phyloP scores from a whole-genome alignment of 2,329 filamentous ascomycete species.

The Pyrenophora teres region DNA sequence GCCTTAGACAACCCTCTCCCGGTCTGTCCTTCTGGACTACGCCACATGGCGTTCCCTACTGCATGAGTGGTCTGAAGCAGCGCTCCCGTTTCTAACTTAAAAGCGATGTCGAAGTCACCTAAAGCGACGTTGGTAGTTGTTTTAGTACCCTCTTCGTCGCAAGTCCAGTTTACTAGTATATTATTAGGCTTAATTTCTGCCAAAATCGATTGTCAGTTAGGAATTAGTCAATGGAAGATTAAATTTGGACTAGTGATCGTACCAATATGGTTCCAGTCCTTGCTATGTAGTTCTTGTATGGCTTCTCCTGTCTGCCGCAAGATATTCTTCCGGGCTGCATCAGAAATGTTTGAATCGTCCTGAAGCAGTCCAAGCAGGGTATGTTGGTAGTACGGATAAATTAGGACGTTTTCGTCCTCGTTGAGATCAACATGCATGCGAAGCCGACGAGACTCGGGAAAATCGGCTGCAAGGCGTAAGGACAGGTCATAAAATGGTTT shows the following conservation, averaged over 20 bases:
- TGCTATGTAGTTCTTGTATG: constrained; percentile 45
- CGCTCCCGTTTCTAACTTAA: constrained; percentile 36
- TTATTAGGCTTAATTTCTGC: constrained; percentile 51
- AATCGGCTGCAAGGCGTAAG: constrained; percentile 39
- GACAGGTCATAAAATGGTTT: constrained; percentile 41
- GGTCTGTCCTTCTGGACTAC: constrained; percentile 48
- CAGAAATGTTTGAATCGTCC: constrained; percentile 38
- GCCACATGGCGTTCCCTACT: constrained; percentile 49
- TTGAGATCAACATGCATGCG: constrained; percentile 47
- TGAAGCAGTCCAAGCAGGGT: constrained; percentile 44
- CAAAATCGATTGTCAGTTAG: constrained; percentile 25
- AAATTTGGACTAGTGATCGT: constrained; percentile 20
- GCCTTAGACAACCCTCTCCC: constrained; percentile 40
- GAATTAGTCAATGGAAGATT: constrained; percentile 13
- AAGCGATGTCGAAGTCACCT: constrained; percentile 47
- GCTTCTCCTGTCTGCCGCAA: constrained; percentile 42
- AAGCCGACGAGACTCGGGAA: constrained; percentile 39
- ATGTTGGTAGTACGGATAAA: constrained; percentile 45
- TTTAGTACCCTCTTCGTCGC: constrained; percentile 39
- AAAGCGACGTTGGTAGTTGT: constrained; percentile 40
- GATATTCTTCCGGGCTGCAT: constrained; percentile 39
- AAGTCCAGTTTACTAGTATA: constrained; percentile 45
- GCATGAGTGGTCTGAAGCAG: constrained; percentile 31
- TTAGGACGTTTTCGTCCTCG: constrained; percentile 38
- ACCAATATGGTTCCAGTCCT: constrained; percentile 47